Base-by-base conservation (phyloP, 768 basidiomycete genomes). In the Holtermannia corniformis region DNA sequence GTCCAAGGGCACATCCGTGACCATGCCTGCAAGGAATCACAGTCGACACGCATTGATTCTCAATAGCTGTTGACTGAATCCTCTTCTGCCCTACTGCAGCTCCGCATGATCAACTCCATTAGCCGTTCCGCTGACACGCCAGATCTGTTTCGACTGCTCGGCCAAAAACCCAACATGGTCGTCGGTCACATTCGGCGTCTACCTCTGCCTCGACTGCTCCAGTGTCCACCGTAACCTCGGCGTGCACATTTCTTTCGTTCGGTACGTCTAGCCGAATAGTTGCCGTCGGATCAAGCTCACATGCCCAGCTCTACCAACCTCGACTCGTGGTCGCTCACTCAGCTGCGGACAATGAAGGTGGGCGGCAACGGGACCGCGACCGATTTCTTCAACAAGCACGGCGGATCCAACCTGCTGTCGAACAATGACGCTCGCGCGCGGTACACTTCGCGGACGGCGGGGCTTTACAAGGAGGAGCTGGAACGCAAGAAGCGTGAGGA, bases 121-220 rank as follows among this genome's bases (percentile, higher is more conserved):
- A n/a, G n/a, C n/a, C n/a, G n/a, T n/a, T n/a, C n/a, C n/a, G 19
- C 45, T 23, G 13, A 21, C 26, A 2, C 43, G 32, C 26, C 68
- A 88, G 86, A 77, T 79, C 68, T 97, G 93, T 75, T 95, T 95
- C 64, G 93, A 97, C 72, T 96, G 93, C 71, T 80, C 81, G 64
- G 91, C 92, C 44, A 84, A 90, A 64, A 95, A 95, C 75, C 93
- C 93, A 44, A 95, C 91, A 26, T 97, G 93, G 95, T 84, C 91
- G 3, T 91, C 88, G 57, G 89, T 95, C 20, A 92, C 90, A 0
- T 99, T 86, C 68, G 93, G 89, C 27, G 83, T 97, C 13, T 97
- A 97, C 74, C 91, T 99, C 67, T 99, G 95, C 68, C 77, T 97
- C 26, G 92, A 99, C 54, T 99, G 95, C 77, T 97, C 93, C 3